A percentile compares a stretch with the other conserved stretches of the same genome.
These are phyloP conservation scores for Aspergillus floridensis DNA, from an alignment of 2,329 filamentous ascomycete genomes.

Conservation along the genomic window DNA sequence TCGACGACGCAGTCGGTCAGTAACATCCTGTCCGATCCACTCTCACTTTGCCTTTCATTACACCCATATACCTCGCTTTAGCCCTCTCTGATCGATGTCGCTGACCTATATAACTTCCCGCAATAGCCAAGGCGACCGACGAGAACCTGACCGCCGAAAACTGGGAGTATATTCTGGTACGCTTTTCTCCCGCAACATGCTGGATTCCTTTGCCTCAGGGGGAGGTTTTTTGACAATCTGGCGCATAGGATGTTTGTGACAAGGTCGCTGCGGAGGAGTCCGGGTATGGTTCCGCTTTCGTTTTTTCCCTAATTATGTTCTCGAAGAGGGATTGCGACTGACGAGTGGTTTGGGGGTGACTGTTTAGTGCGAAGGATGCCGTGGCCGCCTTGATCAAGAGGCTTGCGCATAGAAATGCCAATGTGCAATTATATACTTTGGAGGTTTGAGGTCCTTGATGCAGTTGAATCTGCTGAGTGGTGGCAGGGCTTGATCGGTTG, in stretches of 20 bases:
- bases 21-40: constrained; percentile 10
- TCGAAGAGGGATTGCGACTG: constrained; percentile 10
- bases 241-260: constrained; percentile 57
- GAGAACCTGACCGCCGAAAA: constrained; percentile 92
- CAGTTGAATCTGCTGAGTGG: too few relatives aligned
- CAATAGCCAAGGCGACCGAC: constrained; percentile 78
- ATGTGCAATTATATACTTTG: constrained; percentile 92
- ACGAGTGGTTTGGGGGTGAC: constrained; percentile 4
- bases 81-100: background rate
- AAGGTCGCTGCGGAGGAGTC: constrained; percentile 54
- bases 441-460: constrained; percentile 55
- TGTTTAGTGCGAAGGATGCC: constrained; percentile 68
- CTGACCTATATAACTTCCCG: constrained; percentile 26
- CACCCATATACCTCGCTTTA: too few relatives aligned
- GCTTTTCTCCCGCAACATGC: constrained; percentile 10
- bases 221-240: constrained; percentile 9
- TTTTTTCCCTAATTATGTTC: background rate
- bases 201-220: too few relatives aligned
- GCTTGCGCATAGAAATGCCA: constrained; percentile 88
- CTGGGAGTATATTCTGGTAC: constrained; percentile 67
- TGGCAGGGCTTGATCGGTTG: background rate
- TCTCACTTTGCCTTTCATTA: too few relatives aligned
- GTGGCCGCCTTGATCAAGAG: constrained; percentile 89
- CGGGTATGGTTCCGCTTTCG: constrained; percentile 34
- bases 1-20: constrained; percentile 68